A percentile compares a stretch with the other conserved stretches of the same genome.
phyloP scores from a whole-genome alignment of 2,329 filamentous ascomycete genomes.

The Fusarium palustre region DNA sequence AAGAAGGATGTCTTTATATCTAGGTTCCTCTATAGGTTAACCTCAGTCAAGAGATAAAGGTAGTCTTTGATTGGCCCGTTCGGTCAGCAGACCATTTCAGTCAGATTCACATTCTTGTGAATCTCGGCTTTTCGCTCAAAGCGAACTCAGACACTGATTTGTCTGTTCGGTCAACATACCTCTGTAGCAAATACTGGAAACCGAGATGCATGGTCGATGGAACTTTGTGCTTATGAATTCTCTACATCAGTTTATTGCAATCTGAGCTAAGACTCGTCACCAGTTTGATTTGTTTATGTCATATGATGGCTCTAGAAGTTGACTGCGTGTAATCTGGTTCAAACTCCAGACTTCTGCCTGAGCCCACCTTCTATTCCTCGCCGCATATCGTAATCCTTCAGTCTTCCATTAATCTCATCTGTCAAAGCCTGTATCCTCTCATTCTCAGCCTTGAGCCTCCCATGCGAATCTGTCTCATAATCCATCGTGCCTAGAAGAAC shows the following conservation, averaged over 20 bases:
- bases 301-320: not conserved
- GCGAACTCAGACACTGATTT: not conserved
- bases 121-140: not conserved
- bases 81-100: constrained; percentile 25
- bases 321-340: no score
- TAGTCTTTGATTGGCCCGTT: constrained; percentile 30
- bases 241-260: no score
- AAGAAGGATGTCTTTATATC: constrained; percentile 16
- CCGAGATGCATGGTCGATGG: no score
- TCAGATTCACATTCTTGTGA: not conserved
- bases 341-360: rapidly evolving
- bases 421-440: constrained; percentile 49
- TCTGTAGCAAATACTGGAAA: rapidly evolving
- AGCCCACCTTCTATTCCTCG: not conserved
- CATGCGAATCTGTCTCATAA: constrained; percentile 45
- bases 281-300: no score
- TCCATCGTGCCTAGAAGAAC: constrained; percentile 52
- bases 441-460: constrained; percentile 48
- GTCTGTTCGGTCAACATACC: not conserved
- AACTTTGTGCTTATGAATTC: not conserved
- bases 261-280: not conserved
- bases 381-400: constrained; percentile 47
- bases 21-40: no score
- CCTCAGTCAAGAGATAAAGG: rapidly evolving
- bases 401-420: constrained; percentile 47